Percentiles rank a stretch among this genome's conserved stretches.
phyloP scores from a whole-genome alignment of 768 basidiomycete species.

The Trametes cubensis region DNA sequence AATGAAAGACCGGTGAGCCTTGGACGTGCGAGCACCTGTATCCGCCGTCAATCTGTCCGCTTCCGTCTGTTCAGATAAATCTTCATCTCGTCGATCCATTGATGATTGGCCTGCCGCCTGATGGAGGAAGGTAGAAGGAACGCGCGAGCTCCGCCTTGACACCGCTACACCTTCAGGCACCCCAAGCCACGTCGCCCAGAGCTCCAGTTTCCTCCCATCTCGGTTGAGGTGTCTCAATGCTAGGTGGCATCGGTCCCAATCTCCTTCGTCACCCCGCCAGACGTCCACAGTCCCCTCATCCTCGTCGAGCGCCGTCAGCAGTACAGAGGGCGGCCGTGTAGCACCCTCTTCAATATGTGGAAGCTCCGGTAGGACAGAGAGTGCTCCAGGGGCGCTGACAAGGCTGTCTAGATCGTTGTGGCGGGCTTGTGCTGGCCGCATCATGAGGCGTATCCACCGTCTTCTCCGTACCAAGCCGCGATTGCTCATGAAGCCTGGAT shows the following conservation, averaged over 20 bases:
- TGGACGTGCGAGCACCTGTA: constrained; percentile 23
- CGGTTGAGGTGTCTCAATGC: constrained; percentile 56
- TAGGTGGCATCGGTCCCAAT: constrained; percentile 61
- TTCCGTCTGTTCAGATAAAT: constrained; percentile 24
- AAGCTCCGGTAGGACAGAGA: constrained; percentile 7
- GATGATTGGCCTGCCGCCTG: constrained; percentile 32
- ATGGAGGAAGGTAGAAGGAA: constrained; percentile 28
- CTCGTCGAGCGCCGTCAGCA: constrained; percentile 29
- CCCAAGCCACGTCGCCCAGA: constrained; percentile 75
- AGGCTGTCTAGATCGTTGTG: constrained; percentile 9
- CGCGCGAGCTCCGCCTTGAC: constrained; percentile 2
- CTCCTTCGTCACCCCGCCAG: constrained; percentile 59
- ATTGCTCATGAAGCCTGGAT: constrained; percentile 58
- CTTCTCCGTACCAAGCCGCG: constrained; percentile 79
- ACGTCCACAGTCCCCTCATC: constrained; percentile 29
- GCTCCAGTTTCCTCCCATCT: constrained; percentile 75
- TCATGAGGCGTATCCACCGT: constrained; percentile 85
- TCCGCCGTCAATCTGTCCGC: constrained; percentile 21
- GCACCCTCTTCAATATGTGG: constrained; percentile 17
- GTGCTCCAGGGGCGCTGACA: not conserved
- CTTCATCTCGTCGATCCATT: constrained; percentile 50
- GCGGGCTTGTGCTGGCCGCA: constrained; percentile 53
- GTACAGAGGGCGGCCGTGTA: constrained; percentile 32
- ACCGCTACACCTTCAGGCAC: constrained; percentile 24
- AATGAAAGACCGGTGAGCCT: constrained; percentile 44